Evolutionary conservation across 108 stramenopile species (phyloP).

Genomic region (Nitzschia sp.): DNA sequence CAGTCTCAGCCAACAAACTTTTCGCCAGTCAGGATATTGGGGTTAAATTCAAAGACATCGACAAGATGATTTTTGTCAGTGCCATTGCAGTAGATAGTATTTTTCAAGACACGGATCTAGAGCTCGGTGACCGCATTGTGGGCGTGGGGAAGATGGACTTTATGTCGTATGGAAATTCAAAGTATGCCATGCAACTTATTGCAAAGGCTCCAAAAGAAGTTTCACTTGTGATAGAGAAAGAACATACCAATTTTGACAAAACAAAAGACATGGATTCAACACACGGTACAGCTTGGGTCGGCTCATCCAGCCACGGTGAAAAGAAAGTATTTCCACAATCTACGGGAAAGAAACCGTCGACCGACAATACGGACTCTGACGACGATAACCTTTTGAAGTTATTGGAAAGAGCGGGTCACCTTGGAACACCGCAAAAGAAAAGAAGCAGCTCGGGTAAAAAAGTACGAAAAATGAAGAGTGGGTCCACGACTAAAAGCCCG

Average conservation of each 20-base stretch:
- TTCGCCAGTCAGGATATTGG: conserved; percentile 18
- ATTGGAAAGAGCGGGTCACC: conserved; percentile 1
- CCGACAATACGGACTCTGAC: neutral
- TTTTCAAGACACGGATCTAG: conserved; percentile 13
- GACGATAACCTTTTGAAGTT: neutral
- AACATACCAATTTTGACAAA: neutral
- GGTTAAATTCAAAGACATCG: conserved; percentile 8
- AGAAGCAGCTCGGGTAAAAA: neutral
- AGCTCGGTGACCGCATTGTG: conserved; percentile 19
- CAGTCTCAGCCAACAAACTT: conserved; percentile 8
- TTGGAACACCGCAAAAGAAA: neutral
- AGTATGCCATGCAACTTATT: neutral
- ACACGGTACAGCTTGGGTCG: conserved; percentile 4
- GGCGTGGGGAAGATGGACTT: conserved; percentile 16
- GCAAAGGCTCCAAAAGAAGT: conserved; percentile 4
- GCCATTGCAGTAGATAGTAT: conserved; percentile 26
- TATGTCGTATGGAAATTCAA: conserved; percentile 2
- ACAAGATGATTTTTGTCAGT: conserved; percentile 17
- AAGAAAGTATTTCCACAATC: neutral
- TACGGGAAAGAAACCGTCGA: neutral
- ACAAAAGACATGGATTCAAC: neutral
- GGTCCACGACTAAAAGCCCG: neutral
- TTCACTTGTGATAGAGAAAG: conserved; percentile 24
- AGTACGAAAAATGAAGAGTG: neutral
- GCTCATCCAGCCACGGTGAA: neutral